These are phyloP conservation scores for Podochytrium sp. DNA, from an alignment of 192 early-diverging fungal species.

Conservation along the genomic window DNA sequence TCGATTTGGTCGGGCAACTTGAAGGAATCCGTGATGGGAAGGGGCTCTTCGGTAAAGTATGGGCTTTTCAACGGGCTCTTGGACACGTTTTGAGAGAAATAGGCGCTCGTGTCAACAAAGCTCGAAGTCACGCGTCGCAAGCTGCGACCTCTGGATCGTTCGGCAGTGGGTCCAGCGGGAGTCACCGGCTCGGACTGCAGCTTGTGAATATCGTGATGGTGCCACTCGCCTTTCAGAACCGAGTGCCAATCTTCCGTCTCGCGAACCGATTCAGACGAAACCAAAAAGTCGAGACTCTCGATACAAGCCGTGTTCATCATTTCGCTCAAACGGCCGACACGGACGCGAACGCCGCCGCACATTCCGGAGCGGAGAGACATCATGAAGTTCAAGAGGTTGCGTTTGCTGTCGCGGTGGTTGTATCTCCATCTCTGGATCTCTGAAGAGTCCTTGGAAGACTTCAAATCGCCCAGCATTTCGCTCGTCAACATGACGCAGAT, in stretches of 20 bases:
- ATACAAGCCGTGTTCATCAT: constrained; percentile 79
- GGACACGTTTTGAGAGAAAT: background rate
- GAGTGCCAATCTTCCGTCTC: constrained; percentile 51
- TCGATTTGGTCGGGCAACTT: constrained; percentile 32
- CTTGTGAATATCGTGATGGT: constrained; percentile 7
- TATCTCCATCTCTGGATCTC: constrained; percentile 41
- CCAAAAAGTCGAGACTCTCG: constrained; percentile 81
- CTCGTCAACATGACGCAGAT: constrained; percentile 75
- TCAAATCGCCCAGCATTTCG: constrained; percentile 76
- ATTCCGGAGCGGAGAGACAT: constrained; percentile 75
- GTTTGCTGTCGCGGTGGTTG: constrained; percentile 44
- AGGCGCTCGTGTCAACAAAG: constrained; percentile 8
- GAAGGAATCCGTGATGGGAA: constrained; percentile 10
- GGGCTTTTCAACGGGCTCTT: constrained; percentile 38
- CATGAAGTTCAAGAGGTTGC: constrained; percentile 83
- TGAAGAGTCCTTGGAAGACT: constrained; percentile 29
- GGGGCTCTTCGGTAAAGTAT: constrained; percentile 38
- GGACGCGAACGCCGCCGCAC: constrained; percentile 71
- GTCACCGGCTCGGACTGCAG: constrained; percentile 17
- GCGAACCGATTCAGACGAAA: constrained; percentile 38
- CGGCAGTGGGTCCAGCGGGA: background rate
- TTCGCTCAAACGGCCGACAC: constrained; percentile 75
- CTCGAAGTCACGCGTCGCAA: constrained; percentile 31
- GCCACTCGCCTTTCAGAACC: constrained; percentile 47
- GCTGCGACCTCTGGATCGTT: constrained; percentile 15